These are phyloP conservation scores for Neofusicoccum laricinum DNA, from an alignment of 2,329 filamentous ascomycete species.

Conservation along the genomic window DNA sequence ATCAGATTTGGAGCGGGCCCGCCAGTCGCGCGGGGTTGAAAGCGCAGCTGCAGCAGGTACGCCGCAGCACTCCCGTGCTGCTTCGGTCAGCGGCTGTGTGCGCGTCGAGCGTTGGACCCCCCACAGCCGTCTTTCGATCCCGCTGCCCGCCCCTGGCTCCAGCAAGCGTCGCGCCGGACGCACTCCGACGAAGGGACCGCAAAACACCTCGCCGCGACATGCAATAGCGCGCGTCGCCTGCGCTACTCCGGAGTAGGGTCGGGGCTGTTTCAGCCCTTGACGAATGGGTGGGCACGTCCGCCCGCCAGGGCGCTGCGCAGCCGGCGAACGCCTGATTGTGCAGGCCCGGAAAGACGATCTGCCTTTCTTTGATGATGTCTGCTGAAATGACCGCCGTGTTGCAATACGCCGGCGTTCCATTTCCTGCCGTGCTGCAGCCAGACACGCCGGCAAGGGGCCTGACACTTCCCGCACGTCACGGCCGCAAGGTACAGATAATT, in stretches of 20 bases:
- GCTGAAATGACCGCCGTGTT: background rate
- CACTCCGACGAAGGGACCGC: background rate
- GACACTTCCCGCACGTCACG: background rate
- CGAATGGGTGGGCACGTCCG: slow-evolving; percentile 6
- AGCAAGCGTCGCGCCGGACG: background rate
- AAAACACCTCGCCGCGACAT: background rate
- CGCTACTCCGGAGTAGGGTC: background rate
- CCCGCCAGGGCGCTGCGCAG: background rate
- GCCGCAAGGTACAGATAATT: background rate
- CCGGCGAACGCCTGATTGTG: slow-evolving; percentile 3
- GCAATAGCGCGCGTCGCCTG: background rate
- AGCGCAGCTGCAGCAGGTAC: background rate
- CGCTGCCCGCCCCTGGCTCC: background rate
- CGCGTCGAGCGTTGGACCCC: background rate
- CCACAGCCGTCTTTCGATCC: background rate
- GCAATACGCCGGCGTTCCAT: background rate
- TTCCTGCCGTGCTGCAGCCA: no score
- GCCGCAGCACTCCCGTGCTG: background rate
- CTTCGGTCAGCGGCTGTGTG: background rate
- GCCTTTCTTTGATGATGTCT: background rate
- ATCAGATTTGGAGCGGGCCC: background rate
- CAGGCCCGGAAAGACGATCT: background rate
- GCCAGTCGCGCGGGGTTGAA: background rate
- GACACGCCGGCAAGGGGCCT: background rate
- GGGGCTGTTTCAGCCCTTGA: slow-evolving; percentile 5